Conservation (phyloP, 208 protist genomes). For the Endotrypanum monterogeii region DNA sequence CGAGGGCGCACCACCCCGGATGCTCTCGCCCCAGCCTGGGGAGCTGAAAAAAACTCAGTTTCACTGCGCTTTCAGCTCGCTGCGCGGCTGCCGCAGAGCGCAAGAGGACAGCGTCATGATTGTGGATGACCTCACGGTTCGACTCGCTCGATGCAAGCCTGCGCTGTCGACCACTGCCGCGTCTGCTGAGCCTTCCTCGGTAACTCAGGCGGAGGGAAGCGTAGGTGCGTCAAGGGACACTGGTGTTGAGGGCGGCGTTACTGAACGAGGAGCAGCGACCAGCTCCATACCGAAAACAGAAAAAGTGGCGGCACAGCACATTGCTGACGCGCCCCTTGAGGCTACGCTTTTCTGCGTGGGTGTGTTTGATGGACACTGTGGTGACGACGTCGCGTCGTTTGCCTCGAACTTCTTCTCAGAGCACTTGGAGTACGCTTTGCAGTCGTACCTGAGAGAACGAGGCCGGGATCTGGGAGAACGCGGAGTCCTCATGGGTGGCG, state of each 20-base stretch:
- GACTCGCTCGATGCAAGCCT: neutral
- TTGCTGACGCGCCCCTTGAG: neutral
- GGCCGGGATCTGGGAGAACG: neutral
- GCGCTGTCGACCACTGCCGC: neutral
- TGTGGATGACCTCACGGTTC: slow-evolving; percentile 21
- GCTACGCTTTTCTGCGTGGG: slow-evolving; percentile 40
- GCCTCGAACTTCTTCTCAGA: slow-evolving; percentile 62
- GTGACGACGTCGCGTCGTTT: slow-evolving; percentile 43
- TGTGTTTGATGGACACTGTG: slow-evolving; percentile 84
- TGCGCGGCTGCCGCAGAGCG: slow-evolving; percentile 32
- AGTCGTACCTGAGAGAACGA: slow-evolving; percentile 21
- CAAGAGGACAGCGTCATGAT: slow-evolving; percentile 49
- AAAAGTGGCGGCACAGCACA: neutral
- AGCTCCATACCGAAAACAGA: neutral
- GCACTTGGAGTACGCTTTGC: slow-evolving; percentile 51
- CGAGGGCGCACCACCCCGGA: neutral
- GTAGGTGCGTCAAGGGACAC: neutral
- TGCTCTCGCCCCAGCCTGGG: neutral
- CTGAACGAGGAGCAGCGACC: neutral
- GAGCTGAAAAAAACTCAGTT: slow-evolving; percentile 4
- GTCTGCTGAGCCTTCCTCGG: neutral
- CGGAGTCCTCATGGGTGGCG: neutral
- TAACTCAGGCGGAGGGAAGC: neutral
- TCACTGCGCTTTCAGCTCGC: slow-evolving; percentile 27
- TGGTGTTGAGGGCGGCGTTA: neutral